Percentiles rank a stretch among this genome's conserved stretches.
These are phyloP conservation scores for Gillenia trifoliata DNA, from an alignment of 306 rosid genomes.

Conservation along the genomic window DNA sequence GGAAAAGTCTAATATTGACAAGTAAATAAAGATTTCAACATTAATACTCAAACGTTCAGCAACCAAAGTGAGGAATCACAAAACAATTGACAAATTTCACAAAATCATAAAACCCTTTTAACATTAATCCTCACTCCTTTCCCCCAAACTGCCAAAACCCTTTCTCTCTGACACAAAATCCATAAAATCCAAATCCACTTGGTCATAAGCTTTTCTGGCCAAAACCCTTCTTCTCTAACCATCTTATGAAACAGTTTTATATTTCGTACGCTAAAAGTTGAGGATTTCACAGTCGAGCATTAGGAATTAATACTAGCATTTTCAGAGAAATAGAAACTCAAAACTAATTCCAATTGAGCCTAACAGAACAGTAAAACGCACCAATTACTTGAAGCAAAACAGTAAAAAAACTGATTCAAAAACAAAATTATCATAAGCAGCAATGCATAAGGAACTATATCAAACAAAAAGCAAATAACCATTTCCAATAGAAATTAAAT, in stretches of 20 bases:
- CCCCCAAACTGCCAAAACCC: background rate
- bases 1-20: background rate
- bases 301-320: background rate
- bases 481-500: background rate
- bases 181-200: background rate
- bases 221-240: background rate
- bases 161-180: background rate
- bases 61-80: background rate
- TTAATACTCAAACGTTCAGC: background rate
- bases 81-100: background rate
- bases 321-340: background rate
- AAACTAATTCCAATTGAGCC: background rate
- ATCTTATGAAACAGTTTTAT: background rate
- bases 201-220: background rate
- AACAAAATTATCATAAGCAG: background rate
- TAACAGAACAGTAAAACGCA: background rate
- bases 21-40: background rate
- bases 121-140: background rate
- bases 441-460: background rate
- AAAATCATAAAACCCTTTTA: no score
- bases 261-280: no score
- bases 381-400: background rate
- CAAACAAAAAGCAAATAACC: background rate
- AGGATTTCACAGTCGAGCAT: background rate
- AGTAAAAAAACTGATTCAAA: background rate